Conservation (phyloP, 2,329 filamentous ascomycete genomes). For the Ascochyta pisi region DNA sequence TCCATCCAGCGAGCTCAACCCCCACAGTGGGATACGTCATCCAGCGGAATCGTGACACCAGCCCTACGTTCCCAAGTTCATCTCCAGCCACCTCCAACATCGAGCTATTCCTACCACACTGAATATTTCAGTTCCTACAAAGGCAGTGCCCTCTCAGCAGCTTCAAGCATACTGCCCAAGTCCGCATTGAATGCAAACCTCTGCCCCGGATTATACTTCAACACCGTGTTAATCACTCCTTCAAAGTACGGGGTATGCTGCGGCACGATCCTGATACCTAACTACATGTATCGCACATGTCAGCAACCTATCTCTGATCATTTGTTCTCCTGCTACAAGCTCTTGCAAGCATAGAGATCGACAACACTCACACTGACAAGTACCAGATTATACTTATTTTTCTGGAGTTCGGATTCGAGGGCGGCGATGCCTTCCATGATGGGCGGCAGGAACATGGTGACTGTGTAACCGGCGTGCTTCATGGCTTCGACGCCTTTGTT, state of each 20-base stretch:
- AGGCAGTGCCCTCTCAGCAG: conserved; percentile 3
- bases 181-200: conserved; percentile 10
- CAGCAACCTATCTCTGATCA: neutral
- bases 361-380: conserved; percentile 1
- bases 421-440: conserved; percentile 4
- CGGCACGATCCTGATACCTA: neutral
- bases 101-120: neutral
- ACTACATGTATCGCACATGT: neutral
- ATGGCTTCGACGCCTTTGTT: neutral
- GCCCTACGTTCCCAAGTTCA: too few relatives aligned
- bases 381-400: neutral
- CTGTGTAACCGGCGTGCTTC: conserved; percentile 2
- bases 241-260: conserved; percentile 12
- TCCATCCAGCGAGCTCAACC: too few relatives aligned
- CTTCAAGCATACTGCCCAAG: conserved; percentile 3
- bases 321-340: too few relatives aligned
- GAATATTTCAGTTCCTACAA: neutral
- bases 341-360: too few relatives aligned
- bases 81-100: neutral
- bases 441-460: neutral
- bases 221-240: conserved; percentile 1
- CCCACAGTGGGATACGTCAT: too few relatives aligned
- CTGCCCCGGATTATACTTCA: conserved; percentile 8
- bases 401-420: neutral
- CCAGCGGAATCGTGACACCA: too few relatives aligned